phyloP scores from a whole-genome alignment of 139 green algal species.

The Coccomyxa sp. region DNA sequence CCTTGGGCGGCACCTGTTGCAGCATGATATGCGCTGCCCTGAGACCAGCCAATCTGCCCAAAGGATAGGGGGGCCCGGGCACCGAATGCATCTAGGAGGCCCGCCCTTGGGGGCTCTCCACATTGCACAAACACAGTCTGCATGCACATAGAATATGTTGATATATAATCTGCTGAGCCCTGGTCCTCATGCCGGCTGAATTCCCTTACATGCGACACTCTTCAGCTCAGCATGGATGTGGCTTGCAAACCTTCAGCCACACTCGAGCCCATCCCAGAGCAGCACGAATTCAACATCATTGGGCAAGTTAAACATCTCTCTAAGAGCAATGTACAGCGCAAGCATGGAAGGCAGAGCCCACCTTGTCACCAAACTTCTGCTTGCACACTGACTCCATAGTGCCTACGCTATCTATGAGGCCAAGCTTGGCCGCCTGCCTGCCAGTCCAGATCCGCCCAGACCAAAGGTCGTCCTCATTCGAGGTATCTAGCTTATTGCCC shows the following conservation, averaged over 20 bases:
- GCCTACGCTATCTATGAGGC: conserved; percentile 31
- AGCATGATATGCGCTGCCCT: conserved; percentile 5
- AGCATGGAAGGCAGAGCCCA: background rate
- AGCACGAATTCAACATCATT: background rate
- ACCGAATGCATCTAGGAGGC: background rate
- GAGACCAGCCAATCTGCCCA: background rate
- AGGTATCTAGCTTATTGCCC: conserved; percentile 15
- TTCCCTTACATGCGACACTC: background rate
- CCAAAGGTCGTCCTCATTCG: conserved; percentile 20
- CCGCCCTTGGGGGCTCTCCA: conserved; percentile 13
- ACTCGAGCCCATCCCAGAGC: background rate
- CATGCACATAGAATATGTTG: background rate
- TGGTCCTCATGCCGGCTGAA: no score
- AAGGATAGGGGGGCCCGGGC: background rate
- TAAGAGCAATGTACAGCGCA: background rate
- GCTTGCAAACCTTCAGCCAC: background rate
- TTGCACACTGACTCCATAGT: conserved; percentile 22
- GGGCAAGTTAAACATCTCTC: background rate
- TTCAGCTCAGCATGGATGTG: background rate
- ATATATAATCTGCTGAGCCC: background rate
- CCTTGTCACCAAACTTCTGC: conserved; percentile 27
- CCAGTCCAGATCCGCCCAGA: conserved; percentile 40
- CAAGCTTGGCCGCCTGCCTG: conserved; percentile 29
- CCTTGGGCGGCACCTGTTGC: conserved; percentile 3
- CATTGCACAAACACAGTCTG: conserved; percentile 30